Percentiles rank a stretch among this genome's conserved stretches.
Evolutionary conservation across 2,329 filamentous ascomycete genomes (phyloP).

Genomic region (Decorospora gaudefroyi): DNA sequence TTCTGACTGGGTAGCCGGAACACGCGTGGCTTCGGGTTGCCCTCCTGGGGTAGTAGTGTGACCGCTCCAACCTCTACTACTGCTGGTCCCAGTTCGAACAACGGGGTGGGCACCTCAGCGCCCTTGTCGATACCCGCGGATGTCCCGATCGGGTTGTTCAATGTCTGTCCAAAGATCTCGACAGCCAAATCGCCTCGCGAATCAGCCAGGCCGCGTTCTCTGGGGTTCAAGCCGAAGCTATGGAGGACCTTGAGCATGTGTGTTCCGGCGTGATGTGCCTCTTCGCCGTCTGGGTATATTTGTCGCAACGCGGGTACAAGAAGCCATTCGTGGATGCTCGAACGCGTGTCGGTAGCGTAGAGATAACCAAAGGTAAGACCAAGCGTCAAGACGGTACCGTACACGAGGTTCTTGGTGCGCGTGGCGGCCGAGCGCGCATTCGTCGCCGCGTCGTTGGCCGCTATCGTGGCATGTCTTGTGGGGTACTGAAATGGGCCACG

Average conservation of each 20-base stretch:
- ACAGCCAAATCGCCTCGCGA: slow-evolving; percentile 59
- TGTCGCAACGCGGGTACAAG: slow-evolving; percentile 66
- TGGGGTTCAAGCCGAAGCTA: slow-evolving; percentile 73
- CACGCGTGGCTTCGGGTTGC: slow-evolving; percentile 85
- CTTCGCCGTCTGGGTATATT: slow-evolving; percentile 77
- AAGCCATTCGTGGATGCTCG: slow-evolving; percentile 58
- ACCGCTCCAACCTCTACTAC: slow-evolving; percentile 92
- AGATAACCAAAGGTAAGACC: slow-evolving; percentile 54
- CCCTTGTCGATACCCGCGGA: slow-evolving; percentile 97
- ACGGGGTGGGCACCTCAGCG: slow-evolving; percentile 80
- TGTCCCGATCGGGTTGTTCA: slow-evolving; percentile 88
- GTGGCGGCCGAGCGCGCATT: slow-evolving; percentile 49
- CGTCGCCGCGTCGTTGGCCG: slow-evolving; percentile 32
- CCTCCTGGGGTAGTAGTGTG: slow-evolving; percentile 83
- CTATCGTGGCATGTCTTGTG: slow-evolving; percentile 33
- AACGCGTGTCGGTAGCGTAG: slow-evolving; percentile 60
- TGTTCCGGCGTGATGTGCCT: slow-evolving; percentile 85
- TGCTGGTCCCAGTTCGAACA: slow-evolving; percentile 82
- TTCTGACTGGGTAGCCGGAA: slow-evolving; percentile 84
- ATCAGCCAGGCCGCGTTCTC: slow-evolving; percentile 72
- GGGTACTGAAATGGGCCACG: slow-evolving; percentile 23
- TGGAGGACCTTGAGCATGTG: slow-evolving; percentile 72
- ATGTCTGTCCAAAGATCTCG: slow-evolving; percentile 73
- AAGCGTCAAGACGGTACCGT: slow-evolving; percentile 60
- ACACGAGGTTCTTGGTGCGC: slow-evolving; percentile 56